Percentiles rank a stretch among this genome's conserved stretches.
phyloP scores from a whole-genome alignment of 768 basidiomycete species.

The Podaxis carcinomalis region DNA sequence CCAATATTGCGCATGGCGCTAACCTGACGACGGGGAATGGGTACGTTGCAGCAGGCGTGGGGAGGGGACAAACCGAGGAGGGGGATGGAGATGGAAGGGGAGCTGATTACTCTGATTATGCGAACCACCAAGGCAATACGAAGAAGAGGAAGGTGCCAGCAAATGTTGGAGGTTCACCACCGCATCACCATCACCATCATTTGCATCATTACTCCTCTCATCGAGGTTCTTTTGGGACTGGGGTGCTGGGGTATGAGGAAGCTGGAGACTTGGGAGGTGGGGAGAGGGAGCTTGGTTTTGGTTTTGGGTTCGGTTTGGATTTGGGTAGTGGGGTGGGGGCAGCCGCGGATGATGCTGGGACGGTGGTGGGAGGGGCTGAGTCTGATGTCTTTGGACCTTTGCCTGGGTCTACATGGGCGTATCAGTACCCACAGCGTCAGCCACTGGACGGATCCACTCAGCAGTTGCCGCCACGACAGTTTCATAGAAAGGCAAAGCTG shows the following conservation, averaged over 20 bases:
- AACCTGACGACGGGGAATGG: not conserved
- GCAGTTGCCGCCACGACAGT: not conserved
- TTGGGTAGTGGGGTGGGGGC: constrained; percentile 14
- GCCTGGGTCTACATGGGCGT: not conserved
- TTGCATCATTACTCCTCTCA: not conserved
- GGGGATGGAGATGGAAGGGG: constrained; percentile 51
- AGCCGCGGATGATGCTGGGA: constrained; percentile 3
- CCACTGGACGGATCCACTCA: not conserved
- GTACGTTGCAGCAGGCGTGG: constrained; percentile 6
- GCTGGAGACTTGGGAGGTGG: constrained; percentile 13
- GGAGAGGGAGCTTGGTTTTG: not conserved
- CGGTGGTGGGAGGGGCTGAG: not conserved
- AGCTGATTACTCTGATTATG: constrained; percentile 62
- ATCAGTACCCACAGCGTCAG: not conserved
- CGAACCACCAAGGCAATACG: constrained; percentile 76
- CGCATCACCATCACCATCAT: constrained; percentile 10
- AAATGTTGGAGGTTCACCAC: constrained; percentile 48
- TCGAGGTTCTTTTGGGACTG: constrained; percentile 32
- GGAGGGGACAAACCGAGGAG: constrained; percentile 37
- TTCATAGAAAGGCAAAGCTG: constrained; percentile 35
- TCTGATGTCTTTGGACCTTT: constrained; percentile 9
- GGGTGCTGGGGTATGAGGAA: constrained; percentile 11
- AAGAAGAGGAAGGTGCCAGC: constrained; percentile 88
- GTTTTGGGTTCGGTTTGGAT: constrained; percentile 11
- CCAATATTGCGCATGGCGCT: not conserved